A percentile compares a stretch with the other conserved stretches of the same genome.
Evolutionary conservation across 2,329 filamentous ascomycete species (phyloP).

Genomic region (Alternaria arbusti): DNA sequence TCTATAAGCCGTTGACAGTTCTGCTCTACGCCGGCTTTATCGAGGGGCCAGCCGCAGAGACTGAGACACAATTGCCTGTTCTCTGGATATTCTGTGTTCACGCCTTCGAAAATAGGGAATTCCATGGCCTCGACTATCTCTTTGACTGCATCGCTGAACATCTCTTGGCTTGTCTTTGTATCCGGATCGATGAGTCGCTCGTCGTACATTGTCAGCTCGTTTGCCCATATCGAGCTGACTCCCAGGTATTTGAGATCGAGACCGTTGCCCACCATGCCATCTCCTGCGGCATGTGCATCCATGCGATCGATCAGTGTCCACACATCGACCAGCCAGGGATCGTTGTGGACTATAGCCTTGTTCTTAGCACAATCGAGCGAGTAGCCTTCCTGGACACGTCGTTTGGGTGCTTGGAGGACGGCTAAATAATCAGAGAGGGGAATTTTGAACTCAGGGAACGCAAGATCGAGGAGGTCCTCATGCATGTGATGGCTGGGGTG

Average conservation of each 20-base stretch:
- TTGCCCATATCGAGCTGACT: slow-evolving; percentile 74
- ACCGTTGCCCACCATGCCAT: slow-evolving; percentile 72
- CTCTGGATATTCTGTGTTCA: slow-evolving; percentile 68
- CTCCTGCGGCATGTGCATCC: slow-evolving; percentile 67
- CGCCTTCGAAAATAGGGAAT: slow-evolving; percentile 68
- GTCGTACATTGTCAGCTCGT: slow-evolving; percentile 65
- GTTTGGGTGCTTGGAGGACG: slow-evolving; percentile 51
- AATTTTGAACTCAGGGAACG: slow-evolving; percentile 44
- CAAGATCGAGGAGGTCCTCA: slow-evolving; percentile 45
- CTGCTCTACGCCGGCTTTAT: slow-evolving; percentile 57
- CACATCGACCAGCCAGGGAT: slow-evolving; percentile 77
- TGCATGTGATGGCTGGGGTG: slow-evolving; percentile 45
- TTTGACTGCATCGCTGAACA: slow-evolving; percentile 61
- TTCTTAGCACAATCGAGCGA: slow-evolving; percentile 68
- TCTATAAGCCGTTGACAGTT: slow-evolving; percentile 60
- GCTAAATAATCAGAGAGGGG: slow-evolving; percentile 43
- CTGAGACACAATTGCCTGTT: slow-evolving; percentile 78
- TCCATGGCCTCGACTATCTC: slow-evolving; percentile 68
- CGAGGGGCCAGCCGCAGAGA: slow-evolving; percentile 74
- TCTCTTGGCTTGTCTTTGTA: slow-evolving; percentile 61
- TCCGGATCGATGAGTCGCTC: slow-evolving; percentile 45
- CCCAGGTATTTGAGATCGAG: slow-evolving; percentile 80
- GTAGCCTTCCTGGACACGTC: slow-evolving; percentile 64
- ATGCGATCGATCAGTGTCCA: slow-evolving; percentile 78
- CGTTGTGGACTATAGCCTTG: slow-evolving; percentile 69